phyloP scores from a whole-genome alignment of 2,329 filamentous ascomycete genomes.

The Geoglossum cookeanum region DNA sequence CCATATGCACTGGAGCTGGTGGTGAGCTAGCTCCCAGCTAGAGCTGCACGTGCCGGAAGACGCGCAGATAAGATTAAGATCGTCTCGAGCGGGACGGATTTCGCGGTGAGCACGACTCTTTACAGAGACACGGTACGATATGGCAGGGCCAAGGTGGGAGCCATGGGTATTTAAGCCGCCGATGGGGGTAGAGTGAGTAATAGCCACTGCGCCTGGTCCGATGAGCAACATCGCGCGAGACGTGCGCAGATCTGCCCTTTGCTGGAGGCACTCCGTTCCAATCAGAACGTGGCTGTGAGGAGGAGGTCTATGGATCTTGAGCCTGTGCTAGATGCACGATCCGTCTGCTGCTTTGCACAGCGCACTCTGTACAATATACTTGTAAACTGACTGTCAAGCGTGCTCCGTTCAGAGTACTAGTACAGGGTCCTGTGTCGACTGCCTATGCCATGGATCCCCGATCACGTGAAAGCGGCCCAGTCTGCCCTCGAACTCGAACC shows the following conservation, averaged over 20 bases:
- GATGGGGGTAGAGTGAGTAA: background rate
- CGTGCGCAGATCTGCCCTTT: too few relatives aligned
- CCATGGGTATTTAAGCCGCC: background rate
- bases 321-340: too few relatives aligned
- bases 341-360: too few relatives aligned
- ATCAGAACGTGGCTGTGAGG: too few relatives aligned
- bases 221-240: too few relatives aligned
- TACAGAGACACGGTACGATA: background rate
- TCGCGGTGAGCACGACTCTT: too few relatives aligned
- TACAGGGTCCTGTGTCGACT: background rate
- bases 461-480: background rate
- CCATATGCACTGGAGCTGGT: background rate
- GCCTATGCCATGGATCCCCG: background rate
- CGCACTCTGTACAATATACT: too few relatives aligned
- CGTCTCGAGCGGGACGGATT: background rate
- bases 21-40: background rate
- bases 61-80: background rate
- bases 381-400: too few relatives aligned
- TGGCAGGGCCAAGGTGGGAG: background rate
- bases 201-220: background rate
- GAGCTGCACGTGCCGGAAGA: background rate
- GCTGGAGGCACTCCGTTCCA: too few relatives aligned
- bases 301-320: too few relatives aligned
- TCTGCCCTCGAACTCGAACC: background rate
- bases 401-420: too few relatives aligned